Conservation (phyloP, 345 rosid species). For the Noccaea bulbosa region DNA sequence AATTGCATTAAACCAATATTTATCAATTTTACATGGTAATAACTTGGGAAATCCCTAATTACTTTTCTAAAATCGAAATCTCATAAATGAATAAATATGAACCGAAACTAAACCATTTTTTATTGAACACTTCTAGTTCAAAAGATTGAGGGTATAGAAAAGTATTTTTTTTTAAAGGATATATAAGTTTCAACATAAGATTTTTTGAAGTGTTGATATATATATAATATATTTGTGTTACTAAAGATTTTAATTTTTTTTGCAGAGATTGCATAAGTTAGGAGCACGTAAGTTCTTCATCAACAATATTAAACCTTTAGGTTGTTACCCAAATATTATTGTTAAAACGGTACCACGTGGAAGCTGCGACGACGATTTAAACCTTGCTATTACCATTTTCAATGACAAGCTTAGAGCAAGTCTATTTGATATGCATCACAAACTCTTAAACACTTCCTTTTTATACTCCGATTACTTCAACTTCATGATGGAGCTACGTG, state of each 20-base stretch:
- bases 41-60: too few species aligned
- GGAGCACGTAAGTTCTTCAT: slow-evolving; percentile 42
- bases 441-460: slow-evolving; percentile 6
- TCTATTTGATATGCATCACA: neutral
- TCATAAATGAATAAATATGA: neutral
- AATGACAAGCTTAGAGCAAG: slow-evolving; percentile 27
- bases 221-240: neutral
- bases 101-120: neutral
- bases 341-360: slow-evolving; percentile 21
- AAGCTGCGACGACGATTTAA: slow-evolving; percentile 32
- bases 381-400: slow-evolving; percentile 15
- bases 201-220: neutral
- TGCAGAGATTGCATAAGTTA: slow-evolving; percentile 35
- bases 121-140: neutral
- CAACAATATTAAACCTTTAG: slow-evolving; percentile 38
- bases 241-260: neutral
- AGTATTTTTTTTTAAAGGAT: too few species aligned
- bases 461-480: slow-evolving; percentile 39
- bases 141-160: neutral
- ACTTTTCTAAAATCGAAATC: neutral
- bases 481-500: slow-evolving; percentile 26
- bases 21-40: neutral
- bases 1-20: neutral
- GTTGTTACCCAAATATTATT: slow-evolving; percentile 37
- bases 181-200: neutral